Percentiles rank a stretch among this genome's conserved stretches.
phyloP scores from a whole-genome alignment of 306 rosid genomes.

The Trichosanthes cucumerina region DNA sequence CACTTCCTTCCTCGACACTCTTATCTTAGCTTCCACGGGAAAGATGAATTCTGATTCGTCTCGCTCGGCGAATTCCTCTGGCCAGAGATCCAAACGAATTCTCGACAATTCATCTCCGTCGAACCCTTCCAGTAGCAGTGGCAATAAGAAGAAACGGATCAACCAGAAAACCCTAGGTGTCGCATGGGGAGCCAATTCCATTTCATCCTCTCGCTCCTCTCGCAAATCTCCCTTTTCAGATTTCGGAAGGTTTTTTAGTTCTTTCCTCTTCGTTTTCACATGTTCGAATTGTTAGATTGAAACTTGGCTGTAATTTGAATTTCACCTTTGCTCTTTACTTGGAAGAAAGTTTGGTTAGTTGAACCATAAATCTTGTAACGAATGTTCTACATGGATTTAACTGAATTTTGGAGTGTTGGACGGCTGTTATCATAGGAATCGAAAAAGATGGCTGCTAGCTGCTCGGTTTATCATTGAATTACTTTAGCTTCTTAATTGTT shows the following conservation, averaged over 20 bases:
- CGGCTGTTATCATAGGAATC: neutral
- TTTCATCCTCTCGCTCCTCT: conserved; percentile 40
- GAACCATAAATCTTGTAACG: neutral
- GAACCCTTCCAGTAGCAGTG: conserved; percentile 17
- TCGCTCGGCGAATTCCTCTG: conserved; percentile 43
- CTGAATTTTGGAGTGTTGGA: neutral
- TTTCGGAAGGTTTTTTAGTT: conserved; percentile 40
- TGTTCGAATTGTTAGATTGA: neutral
- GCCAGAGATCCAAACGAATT: conserved; percentile 40
- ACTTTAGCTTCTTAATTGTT: neutral
- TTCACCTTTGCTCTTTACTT: neutral
- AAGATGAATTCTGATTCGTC: conserved; percentile 45
- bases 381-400: neutral
- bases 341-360: neutral
- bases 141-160: conserved; percentile 19
- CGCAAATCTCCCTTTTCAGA: conserved; percentile 55
- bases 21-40: neutral
- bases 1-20: conserved; percentile 11
- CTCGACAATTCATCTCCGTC: conserved; percentile 33
- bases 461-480: neutral
- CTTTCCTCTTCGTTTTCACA: neutral
- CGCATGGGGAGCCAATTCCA: conserved; percentile 65
- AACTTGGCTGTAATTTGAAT: neutral
- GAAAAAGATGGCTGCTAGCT: neutral
- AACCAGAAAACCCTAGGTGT: conserved; percentile 80